Percentiles rank a stretch among this genome's conserved stretches.
phyloP scores from a whole-genome alignment of 2,329 filamentous ascomycete genomes.

The Beauveria caledonica region DNA sequence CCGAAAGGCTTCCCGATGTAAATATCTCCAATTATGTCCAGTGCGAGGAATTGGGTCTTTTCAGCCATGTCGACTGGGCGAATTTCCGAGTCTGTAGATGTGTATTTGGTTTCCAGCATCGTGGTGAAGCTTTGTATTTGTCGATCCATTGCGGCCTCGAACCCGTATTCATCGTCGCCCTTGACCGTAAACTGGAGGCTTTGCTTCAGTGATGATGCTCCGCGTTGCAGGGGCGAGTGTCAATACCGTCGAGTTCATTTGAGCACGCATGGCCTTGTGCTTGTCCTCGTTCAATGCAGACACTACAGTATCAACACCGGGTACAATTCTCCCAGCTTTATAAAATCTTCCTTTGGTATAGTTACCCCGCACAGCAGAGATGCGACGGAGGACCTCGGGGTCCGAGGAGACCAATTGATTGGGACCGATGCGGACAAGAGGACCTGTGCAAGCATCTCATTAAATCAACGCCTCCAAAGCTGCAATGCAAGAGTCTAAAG shows the following conservation, averaged over 20 bases:
- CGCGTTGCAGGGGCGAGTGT: background rate
- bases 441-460: slow-evolving; percentile 15
- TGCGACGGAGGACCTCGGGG: slow-evolving; percentile 28
- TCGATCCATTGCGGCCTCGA: slow-evolving; percentile 32
- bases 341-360: slow-evolving; percentile 37
- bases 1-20: slow-evolving; percentile 45
- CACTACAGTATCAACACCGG: slow-evolving; percentile 45
- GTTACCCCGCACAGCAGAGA: slow-evolving; percentile 28
- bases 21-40: slow-evolving; percentile 46
- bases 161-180: slow-evolving; percentile 36
- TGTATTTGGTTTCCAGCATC: slow-evolving; percentile 40
- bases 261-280: slow-evolving; percentile 31
- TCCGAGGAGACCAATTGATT: slow-evolving; percentile 33
- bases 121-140: slow-evolving; percentile 32
- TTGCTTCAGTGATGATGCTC: background rate
- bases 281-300: slow-evolving; percentile 38
- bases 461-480: background rate
- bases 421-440: slow-evolving; percentile 34
- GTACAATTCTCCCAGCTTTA: slow-evolving; percentile 41
- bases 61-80: slow-evolving; percentile 38
- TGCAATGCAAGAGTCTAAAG: background rate
- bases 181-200: slow-evolving; percentile 39
- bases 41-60: slow-evolving; percentile 43
- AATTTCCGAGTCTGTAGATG: slow-evolving; percentile 27
- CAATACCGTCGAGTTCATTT: slow-evolving; percentile 36